Conservation (phyloP, 169 alveolate species). For the Plasmodium knowlesi region DNA sequence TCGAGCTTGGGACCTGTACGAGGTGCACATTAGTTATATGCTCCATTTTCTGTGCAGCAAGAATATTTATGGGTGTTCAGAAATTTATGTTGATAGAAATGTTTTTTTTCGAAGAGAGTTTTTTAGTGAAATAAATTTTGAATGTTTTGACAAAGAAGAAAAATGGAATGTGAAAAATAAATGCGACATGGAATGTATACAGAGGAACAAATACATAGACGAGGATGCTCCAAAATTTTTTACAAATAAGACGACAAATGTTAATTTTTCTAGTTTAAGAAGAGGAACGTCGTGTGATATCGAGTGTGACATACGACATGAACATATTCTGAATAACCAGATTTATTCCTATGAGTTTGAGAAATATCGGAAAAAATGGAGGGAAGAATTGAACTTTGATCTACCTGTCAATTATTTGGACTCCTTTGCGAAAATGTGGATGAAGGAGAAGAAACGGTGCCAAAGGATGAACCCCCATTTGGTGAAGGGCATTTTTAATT, state of each 20-base stretch:
- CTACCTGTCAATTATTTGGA: slow-evolving; percentile 52
- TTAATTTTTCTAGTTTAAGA: slow-evolving; percentile 44
- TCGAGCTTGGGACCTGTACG: slow-evolving; percentile 57
- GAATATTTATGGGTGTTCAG: slow-evolving; percentile 70
- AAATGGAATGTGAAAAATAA: slow-evolving; percentile 29
- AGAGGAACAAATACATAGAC: slow-evolving; percentile 53
- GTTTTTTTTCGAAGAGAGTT: slow-evolving; percentile 53
- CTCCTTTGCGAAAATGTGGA: slow-evolving; percentile 58
- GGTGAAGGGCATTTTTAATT: slow-evolving; percentile 21
- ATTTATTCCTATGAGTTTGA: slow-evolving; percentile 49
- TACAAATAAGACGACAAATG: slow-evolving; percentile 48
- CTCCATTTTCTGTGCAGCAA: slow-evolving; percentile 63
- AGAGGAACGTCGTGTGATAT: slow-evolving; percentile 61
- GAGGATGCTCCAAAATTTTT: slow-evolving; percentile 29
- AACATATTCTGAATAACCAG: slow-evolving; percentile 21
- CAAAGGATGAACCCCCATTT: slow-evolving; percentile 5
- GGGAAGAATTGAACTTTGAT: slow-evolving; percentile 46
- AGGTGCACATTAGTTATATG: slow-evolving; percentile 69
- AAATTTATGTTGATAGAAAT: slow-evolving; percentile 36
- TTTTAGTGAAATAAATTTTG: slow-evolving; percentile 25
- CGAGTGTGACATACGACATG: slow-evolving; percentile 67
- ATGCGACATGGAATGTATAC: slow-evolving; percentile 9
- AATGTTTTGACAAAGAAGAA: slow-evolving; percentile 32
- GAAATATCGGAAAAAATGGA: slow-evolving; percentile 51
- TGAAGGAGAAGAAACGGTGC: slow-evolving; percentile 61